These are phyloP conservation scores for Saccharomycopsis javanensis DNA, from an alignment of 805 yeast species.

Conservation along the genomic window DNA sequence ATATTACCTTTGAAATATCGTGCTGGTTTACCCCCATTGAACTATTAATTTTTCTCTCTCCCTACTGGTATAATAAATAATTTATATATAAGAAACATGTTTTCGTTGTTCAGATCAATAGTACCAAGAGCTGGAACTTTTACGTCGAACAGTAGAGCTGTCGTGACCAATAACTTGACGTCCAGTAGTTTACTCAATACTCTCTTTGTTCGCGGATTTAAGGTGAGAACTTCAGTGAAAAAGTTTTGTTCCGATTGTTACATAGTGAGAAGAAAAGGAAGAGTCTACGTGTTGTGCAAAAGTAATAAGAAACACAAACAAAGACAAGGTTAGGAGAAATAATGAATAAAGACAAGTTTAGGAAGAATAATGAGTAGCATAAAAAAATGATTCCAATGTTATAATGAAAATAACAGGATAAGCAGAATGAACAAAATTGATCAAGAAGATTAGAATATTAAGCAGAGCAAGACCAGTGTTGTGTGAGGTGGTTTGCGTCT, in stretches of 20 bases:
- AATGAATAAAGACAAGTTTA: neutral
- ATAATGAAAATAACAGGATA: no score
- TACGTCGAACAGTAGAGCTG: neutral
- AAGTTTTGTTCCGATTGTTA: conserved; percentile 89
- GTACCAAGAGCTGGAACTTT: neutral
- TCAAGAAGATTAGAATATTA: no score
- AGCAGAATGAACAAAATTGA: no score
- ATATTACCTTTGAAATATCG: no score
- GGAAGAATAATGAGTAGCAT: neutral
- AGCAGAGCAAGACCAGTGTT: no score
- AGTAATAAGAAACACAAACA: conserved; percentile 90
- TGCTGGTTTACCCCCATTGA: no score
- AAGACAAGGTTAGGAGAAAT: conserved; percentile 69
- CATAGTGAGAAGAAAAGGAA: conserved; percentile 85
- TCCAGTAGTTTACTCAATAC: neutral
- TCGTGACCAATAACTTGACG: neutral
- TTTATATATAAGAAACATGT: neutral
- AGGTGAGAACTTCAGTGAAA: conserved; percentile 86
- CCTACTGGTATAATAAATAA: no score
- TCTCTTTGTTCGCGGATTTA: conserved; percentile 56
- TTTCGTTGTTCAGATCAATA: neutral
- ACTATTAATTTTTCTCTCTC: no score
- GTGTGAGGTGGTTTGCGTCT: no score
- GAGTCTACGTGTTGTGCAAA: conserved; percentile 89
- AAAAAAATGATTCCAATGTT: no score